Evolutionary conservation across 805 yeast genomes (phyloP), one percentile per base, ranked within the genome.

Genomic region (Monosporozyma aquatica): DNA sequence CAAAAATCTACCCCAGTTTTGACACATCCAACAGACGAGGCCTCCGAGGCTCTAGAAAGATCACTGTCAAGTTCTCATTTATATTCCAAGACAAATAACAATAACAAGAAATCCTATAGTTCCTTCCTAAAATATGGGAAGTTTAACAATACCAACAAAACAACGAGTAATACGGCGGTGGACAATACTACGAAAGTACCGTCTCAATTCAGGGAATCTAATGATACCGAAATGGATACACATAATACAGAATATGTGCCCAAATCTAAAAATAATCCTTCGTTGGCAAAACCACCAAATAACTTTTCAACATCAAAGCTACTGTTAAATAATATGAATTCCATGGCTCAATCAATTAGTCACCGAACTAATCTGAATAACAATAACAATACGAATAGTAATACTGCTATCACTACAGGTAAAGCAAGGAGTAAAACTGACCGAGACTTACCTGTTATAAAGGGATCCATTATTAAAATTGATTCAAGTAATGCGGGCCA

Each of bases 211-310:
- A 14, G 22, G 4, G 18, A 24, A 32, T n/a, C 33, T 13, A n/a
- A 28, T 24, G 13, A 24, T 17, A 13, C 26, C 2, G 27, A 29
- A 15, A 27, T n/a, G 18, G 37, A 30, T 18, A 21, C 14, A n/a
- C 8, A 27, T 11, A 35, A 33, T 6, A 47, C 46, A 22, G 61
- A 58, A 40, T 48, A 52, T 2, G 61, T 56, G 7, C 59, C 58
- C 14, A 50, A 43, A 37, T 56, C 61, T 6, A 45, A 43, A 17
- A 49, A 43, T 5, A 36, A 47, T 47, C 48, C 52, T 8, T 38
- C 43, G 8, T 35, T 48, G 20, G 54, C 47, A 10, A 48, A 47
- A 26, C 51, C 55, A 27, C 37, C 42, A 23, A 25, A 20, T 15
- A 30, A n/a, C 32, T n/a, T 30, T 4, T 25, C 39, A 3, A 15